Base-by-base conservation (phyloP, 148 eudicot species). In the Chenopodium quinoa region DNA sequence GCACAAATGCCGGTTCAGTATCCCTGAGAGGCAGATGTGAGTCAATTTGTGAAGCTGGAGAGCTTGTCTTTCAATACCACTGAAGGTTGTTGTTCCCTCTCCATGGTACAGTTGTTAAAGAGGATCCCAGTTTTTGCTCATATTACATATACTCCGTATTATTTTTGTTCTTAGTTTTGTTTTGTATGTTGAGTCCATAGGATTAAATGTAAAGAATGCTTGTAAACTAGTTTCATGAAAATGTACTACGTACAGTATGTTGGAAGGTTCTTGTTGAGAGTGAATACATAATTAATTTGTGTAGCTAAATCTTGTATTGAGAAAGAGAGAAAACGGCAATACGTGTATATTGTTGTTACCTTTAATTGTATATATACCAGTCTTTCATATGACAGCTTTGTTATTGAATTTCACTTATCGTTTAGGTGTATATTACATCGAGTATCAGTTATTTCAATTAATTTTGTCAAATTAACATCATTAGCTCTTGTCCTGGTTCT, bases 291-390 rank as follows among this genome's bases (percentile, higher is more conserved):
- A 70, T 48, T 20, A 70, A 70, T 71, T 77, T 84, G 83, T 84
- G 83, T 84, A 84, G 70, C 75, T 84, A 84, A 44, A 75, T 70
- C 71, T 70, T 46, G 62, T 75, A 76, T 48, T 44, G 62, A 23
- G 62, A 32, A 72, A 71, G 50, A 79, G 62, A 12, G 29, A 70
- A 62, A 72, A 78, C 54, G 37, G 52, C 64, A 68, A 73, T 14
- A 70, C 9, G 64, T 6, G 2, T 75, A 22, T 56, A 34, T 46
- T 82, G 16, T 29, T 31, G 70, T 65, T 81, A 50, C 77, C 72
- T 75, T 47, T 46, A 65, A 75, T 29, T 81, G 78, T 81, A 66
- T 50, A 81, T 81, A 71, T 40, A 40, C 8, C 44, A 40, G 44
- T 81, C 29, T 50, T 22, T 66, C 73, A 14, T 64, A 19, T 62